phyloP scores from a whole-genome alignment of 129 eudicot species.

The Tagetes erecta region DNA sequence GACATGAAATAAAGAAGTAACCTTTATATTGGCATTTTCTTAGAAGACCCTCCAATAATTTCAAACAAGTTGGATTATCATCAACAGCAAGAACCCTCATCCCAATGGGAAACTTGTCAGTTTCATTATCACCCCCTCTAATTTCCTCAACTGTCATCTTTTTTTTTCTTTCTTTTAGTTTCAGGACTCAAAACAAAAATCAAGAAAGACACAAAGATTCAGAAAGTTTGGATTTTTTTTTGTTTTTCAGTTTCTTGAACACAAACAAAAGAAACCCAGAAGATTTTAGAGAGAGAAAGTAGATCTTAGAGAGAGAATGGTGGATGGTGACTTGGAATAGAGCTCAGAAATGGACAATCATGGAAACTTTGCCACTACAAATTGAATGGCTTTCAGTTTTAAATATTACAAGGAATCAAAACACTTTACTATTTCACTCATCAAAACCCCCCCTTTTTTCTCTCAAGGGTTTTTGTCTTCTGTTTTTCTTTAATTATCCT shows the following conservation, averaged over 20 bases:
- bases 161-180: neutral
- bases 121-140: conserved; percentile 38
- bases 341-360: conserved; percentile 55
- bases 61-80: conserved; percentile 83
- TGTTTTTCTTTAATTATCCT: conserved; percentile 21
- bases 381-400: conserved; percentile 51
- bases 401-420: conserved; percentile 50
- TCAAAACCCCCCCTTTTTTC: conserved; percentile 34
- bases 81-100: conserved; percentile 91
- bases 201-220: conserved; percentile 35
- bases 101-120: conserved; percentile 69
- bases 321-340: conserved; percentile 33
- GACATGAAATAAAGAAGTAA: conserved; percentile 26
- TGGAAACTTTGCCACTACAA: conserved; percentile 60
- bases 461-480: conserved; percentile 46
- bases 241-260: conserved; percentile 25
- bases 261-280: conserved; percentile 42
- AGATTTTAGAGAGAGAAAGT: conserved; percentile 32
- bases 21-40: conserved; percentile 82
- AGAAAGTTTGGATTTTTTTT: conserved; percentile 20
- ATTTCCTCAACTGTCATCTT: conserved; percentile 74
- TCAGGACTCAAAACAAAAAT: conserved; percentile 41
- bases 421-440: conserved; percentile 35
- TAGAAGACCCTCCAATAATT: conserved; percentile 63
- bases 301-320: conserved; percentile 29